These are phyloP conservation scores for Secale cereale DNA, from an alignment of 176 grass and related monocot genomes.

Conservation along the genomic window DNA sequence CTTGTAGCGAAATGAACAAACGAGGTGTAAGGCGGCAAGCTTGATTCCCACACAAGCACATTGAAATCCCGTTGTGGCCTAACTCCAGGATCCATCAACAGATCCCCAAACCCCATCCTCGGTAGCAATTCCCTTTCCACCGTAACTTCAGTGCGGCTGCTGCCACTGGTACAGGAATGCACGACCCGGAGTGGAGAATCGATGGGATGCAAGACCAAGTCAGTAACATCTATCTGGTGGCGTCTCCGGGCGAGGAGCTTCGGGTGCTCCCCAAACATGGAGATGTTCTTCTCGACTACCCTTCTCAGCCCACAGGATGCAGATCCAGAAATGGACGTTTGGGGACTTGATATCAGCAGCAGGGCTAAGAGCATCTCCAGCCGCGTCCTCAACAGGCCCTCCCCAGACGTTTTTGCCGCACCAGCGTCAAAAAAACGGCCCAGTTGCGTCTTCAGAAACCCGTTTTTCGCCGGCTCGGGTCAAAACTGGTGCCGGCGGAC, in stretches of 20 bases:
- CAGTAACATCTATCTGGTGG: not conserved
- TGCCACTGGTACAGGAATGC: not conserved
- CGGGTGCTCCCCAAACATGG: not conserved
- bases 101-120: not conserved
- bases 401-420: no score
- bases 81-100: not conserved
- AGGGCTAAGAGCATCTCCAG: no score
- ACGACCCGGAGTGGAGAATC: not conserved
- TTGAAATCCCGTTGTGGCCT: not conserved
- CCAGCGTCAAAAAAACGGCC: no score
- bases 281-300: not conserved
- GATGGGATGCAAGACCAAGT: not conserved
- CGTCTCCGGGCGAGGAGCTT: not conserved
- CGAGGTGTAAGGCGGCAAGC: not conserved
- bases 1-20: not conserved
- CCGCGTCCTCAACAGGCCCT: no score
- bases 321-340: not conserved
- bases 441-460: no score
- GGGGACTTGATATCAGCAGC: no score
- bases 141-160: not conserved
- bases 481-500: no score
- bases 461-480: no score
- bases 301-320: not conserved
- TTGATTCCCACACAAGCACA: not conserved
- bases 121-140: not conserved